phyloP scores from a whole-genome alignment of 148 eudicot species.

The Selenicereus undatus region DNA sequence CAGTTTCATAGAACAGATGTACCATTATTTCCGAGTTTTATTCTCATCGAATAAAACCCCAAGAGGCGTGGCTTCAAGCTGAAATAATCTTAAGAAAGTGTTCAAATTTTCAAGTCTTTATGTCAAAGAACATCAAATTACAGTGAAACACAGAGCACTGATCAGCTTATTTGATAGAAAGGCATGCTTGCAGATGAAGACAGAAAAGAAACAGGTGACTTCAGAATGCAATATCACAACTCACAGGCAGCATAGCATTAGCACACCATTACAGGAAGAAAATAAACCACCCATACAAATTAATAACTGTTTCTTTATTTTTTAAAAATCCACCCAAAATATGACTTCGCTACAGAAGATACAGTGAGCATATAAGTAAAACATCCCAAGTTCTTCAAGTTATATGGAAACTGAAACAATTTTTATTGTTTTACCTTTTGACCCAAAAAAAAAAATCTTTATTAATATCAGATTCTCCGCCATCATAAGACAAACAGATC shows the following conservation, averaged over 20 bases:
- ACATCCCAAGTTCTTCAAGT: not conserved
- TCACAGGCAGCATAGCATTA: too few relatives aligned
- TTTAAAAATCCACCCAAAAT: not conserved
- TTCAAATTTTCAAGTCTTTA: not conserved
- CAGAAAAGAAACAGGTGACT: not conserved
- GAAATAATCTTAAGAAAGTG: not conserved
- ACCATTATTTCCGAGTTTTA: not conserved
- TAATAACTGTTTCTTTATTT: not conserved
- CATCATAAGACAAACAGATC: not conserved
- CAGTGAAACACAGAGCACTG: not conserved
- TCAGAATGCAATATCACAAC: too few relatives aligned
- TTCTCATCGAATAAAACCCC: not conserved
- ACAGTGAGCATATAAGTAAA: not conserved
- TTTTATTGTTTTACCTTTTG: too few relatives aligned
- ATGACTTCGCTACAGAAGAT: not conserved
- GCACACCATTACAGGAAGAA: not conserved
- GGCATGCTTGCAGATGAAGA: not conserved
- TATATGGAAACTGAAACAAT: not conserved
- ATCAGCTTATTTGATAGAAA: not conserved
- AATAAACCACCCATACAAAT: not conserved
- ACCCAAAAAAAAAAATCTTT: not conserved
- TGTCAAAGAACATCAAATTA: not conserved
- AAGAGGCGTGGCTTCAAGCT: not conserved
- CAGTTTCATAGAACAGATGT: not conserved
- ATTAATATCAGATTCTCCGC: not conserved